Conservation (phyloP, 2,329 filamentous ascomycete genomes). For the Seiridium cupressi region DNA sequence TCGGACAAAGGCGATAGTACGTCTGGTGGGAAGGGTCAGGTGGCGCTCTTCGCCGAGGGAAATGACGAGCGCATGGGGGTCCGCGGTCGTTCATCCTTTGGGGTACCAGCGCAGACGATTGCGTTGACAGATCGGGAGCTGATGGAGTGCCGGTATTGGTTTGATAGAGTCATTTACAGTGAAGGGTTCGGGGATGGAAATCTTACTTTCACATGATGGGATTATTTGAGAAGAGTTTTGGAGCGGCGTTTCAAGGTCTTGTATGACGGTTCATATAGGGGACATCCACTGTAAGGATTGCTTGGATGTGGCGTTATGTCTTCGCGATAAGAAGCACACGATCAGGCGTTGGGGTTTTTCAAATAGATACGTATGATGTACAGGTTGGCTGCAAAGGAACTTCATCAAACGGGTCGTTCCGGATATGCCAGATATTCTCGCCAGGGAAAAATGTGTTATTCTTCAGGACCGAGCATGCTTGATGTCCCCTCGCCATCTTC, state of each 20-base stretch:
- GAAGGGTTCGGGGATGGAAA: conserved; percentile 37
- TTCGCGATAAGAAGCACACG: no score
- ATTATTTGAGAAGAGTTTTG: no score
- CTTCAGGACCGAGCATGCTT: no score
- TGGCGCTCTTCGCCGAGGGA: conserved; percentile 58
- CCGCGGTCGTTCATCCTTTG: conserved; percentile 31
- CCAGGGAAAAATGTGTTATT: no score
- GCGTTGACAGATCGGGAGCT: conserved; percentile 41
- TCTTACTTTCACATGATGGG: neutral
- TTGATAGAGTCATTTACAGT: conserved; percentile 48
- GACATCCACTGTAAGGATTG: neutral
- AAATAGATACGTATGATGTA: no score
- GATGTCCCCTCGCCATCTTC: no score
- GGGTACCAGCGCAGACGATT: conserved; percentile 41
- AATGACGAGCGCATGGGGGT: conserved; percentile 51
- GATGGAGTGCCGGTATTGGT: conserved; percentile 60
- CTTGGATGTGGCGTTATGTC: no score
- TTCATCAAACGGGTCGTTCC: no score
- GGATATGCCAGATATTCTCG: no score
- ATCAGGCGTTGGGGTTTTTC: no score
- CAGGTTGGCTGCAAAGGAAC: no score
- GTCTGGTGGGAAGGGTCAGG: conserved; percentile 25
- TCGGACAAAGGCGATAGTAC: conserved; percentile 6
- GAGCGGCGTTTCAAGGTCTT: neutral
- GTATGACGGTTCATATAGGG: neutral